Base-by-base conservation (phyloP, 768 basidiomycete genomes). In the Saitozyma sp. region DNA sequence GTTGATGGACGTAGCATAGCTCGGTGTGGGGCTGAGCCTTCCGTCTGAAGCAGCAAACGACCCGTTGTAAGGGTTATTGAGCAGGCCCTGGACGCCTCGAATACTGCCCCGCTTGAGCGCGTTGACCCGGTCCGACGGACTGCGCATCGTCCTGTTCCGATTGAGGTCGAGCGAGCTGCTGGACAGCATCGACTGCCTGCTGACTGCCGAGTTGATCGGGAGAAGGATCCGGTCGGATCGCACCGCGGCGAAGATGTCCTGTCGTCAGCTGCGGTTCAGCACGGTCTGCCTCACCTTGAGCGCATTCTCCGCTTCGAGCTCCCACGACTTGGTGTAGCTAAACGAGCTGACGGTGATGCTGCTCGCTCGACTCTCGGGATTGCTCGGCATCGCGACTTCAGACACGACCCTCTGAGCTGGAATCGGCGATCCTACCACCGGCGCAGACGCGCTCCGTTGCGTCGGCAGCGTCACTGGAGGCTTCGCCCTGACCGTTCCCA, bases 201-300 rank as follows among this genome's bases (percentile, higher is more conserved):
- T 71, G 42, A 40, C 61, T 9, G 56, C 41, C 8, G n/a, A 50
- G 16, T 51, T 51, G 10, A 62, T 68, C 3, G 93, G 93, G 66
- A 94, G 90, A 45, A 94, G 79, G 66, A 97, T 94, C 77, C 93
- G 90, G 70, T 93, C 90, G 46, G 83, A 86, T 81, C 94, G 93
- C 80, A 98, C 87, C 8, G 92, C 88, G 69, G 83, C 85, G 82
- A 93, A 99, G 85, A 99, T 95, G 74, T 99, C 96, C 91, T 94
- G 67, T 60, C 49, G 59, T 53, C 17, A 54, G 48, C 43, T 41
- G 14, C 29, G 20, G 14, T 10, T 29, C 13, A 61, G 52, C 11
- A 7, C n/a, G 4, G 19, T n/a, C 7, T 17, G 16, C 69, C 81
- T 46, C 50, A 91, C 92, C 85, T 92, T 94, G 65, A 99, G 85